Conservation (phyloP, 306 rosid species). For the Fragaria vesca region DNA sequence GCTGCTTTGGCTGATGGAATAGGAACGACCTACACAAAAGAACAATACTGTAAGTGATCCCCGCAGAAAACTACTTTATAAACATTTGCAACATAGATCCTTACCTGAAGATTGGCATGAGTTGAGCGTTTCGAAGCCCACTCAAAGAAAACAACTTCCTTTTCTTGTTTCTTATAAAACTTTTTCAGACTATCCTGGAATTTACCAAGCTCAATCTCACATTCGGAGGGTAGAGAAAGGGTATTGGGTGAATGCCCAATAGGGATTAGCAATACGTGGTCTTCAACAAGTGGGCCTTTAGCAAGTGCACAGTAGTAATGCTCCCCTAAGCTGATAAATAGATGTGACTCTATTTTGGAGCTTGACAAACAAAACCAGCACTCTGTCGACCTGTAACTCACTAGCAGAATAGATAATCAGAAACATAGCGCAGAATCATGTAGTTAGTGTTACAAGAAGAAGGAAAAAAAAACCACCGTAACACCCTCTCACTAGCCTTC, state of each 20-base stretch:
- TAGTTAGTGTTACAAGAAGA: neutral
- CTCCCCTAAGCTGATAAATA: constrained; percentile 78
- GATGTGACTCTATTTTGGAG: constrained; percentile 77
- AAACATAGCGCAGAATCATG: neutral
- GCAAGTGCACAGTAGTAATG: constrained; percentile 86
- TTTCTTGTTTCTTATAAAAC: constrained; percentile 60
- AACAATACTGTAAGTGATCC: constrained; percentile 12
- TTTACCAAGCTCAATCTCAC: constrained; percentile 56
- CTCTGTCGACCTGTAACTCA: constrained; percentile 73
- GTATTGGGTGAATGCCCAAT: constrained; percentile 79
- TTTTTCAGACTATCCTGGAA: constrained; percentile 67
- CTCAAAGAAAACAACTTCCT: constrained; percentile 86
- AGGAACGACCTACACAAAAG: constrained; percentile 70
- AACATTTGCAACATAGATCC: neutral
- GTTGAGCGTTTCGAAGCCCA: constrained; percentile 72
- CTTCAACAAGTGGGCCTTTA: constrained; percentile 91
- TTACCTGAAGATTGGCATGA: constrained; percentile 99
- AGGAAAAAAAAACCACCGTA: neutral
- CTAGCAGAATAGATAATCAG: constrained; percentile 32
- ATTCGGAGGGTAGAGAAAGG: constrained; percentile 52
- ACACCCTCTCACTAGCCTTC: neutral
- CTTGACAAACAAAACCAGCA: constrained; percentile 99
- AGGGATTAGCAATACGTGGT: constrained; percentile 76
- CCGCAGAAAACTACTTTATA: neutral
- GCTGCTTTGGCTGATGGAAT: constrained; percentile 71